Conservation (phyloP, 768 basidiomycete genomes). For the Podaxis sp. region DNA sequence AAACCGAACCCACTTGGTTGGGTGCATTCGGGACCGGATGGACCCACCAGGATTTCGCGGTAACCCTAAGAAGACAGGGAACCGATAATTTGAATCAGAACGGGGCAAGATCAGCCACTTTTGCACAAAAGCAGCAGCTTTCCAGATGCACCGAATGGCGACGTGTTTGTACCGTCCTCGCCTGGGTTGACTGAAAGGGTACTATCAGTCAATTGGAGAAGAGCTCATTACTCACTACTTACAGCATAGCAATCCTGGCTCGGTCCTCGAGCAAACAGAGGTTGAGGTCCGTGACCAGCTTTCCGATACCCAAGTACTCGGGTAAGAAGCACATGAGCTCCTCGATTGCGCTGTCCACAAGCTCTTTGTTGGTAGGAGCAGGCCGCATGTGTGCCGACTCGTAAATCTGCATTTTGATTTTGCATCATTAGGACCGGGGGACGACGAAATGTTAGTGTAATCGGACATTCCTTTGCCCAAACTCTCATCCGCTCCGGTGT, state of each 20-base stretch:
- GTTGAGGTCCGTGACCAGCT: constrained; percentile 30
- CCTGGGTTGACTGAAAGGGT: constrained; percentile 33
- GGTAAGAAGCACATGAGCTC: constrained; percentile 42
- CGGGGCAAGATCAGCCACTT: constrained; percentile 42
- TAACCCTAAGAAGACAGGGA: constrained; percentile 24
- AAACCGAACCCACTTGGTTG: constrained; percentile 11
- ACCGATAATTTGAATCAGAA: constrained; percentile 14
- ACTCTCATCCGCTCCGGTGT: constrained; percentile 33
- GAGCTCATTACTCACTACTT: constrained; percentile 13
- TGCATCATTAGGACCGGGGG: too few relatives aligned
- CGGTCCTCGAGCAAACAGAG: constrained; percentile 41
- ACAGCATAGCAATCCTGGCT: constrained; percentile 52
- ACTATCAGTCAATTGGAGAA: background rate
- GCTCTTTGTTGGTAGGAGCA: constrained; percentile 35
- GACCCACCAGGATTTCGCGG: constrained; percentile 21
- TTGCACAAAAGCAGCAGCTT: constrained; percentile 30
- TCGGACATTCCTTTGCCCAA: constrained; percentile 32
- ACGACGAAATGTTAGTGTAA: background rate
- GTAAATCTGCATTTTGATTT: constrained; percentile 31
- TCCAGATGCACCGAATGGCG: constrained; percentile 25
- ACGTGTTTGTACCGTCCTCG: constrained; percentile 34
- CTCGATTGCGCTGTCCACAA: constrained; percentile 39
- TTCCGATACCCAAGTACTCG: constrained; percentile 35
- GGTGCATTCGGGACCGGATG: constrained; percentile 31
- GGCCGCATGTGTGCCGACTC: constrained; percentile 43